Evolutionary conservation across 2,329 filamentous ascomycete species (phyloP).

Genomic region (Xylaria sp.): DNA sequence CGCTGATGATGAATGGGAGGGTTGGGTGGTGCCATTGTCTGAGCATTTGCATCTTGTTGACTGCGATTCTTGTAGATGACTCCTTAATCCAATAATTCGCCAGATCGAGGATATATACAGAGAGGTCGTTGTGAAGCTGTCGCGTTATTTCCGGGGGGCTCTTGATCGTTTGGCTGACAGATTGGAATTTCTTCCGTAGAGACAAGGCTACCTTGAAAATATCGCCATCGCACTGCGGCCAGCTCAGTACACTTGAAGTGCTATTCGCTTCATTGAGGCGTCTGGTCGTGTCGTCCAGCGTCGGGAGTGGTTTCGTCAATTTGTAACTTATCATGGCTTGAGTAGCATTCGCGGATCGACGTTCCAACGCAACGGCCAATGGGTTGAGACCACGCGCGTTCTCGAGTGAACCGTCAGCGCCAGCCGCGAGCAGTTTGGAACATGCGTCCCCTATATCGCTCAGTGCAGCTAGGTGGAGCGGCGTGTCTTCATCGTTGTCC

Average conservation of each 20-base stretch:
- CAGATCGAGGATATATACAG: constrained; percentile 21
- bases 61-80: constrained; percentile 18
- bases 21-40: constrained; percentile 25
- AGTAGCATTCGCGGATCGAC: constrained; percentile 4
- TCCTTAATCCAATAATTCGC: constrained; percentile 21
- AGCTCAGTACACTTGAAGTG: neutral
- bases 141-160: neutral
- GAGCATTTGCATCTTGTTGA: constrained; percentile 18
- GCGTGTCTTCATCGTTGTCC: constrained; percentile 17
- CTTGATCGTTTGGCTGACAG: neutral
- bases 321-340: constrained; percentile 4
- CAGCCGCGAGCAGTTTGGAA: constrained; percentile 10
- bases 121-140: constrained; percentile 8
- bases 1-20: constrained; percentile 25
- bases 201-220: constrained; percentile 19
- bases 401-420: neutral
- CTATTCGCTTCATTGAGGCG: neutral
- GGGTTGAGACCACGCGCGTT: constrained; percentile 18
- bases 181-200: constrained; percentile 12
- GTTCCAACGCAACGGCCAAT: constrained; percentile 17
- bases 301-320: neutral
- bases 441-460: constrained; percentile 26
- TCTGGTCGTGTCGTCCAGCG: constrained; percentile 11
- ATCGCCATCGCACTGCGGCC: constrained; percentile 14
- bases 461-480: constrained; percentile 23